These are phyloP conservation scores for Uronychia setigera DNA, from an alignment of 73 alveolate species.

Conservation along the genomic window DNA sequence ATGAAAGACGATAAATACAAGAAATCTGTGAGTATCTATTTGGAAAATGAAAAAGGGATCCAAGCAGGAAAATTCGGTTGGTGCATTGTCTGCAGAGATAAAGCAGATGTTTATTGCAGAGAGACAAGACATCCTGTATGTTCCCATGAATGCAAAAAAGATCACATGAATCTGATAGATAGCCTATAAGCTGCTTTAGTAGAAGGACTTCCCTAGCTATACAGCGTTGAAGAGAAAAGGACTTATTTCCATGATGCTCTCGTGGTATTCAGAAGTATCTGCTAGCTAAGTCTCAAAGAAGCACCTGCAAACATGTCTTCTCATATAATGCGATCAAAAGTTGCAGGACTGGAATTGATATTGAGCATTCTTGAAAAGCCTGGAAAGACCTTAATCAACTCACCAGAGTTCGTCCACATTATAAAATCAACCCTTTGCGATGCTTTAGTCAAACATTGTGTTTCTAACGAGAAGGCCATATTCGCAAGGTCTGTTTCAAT, in stretches of 20 bases:
- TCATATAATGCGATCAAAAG: constrained; percentile 73
- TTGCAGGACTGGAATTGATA: constrained; percentile 90
- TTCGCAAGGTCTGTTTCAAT: constrained; percentile 83
- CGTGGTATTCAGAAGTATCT: constrained; percentile 62
- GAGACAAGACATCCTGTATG: constrained; percentile 91
- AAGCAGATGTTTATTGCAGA: constrained; percentile 89
- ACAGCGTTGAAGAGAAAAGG: constrained; percentile 59
- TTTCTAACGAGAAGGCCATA: constrained; percentile 86
- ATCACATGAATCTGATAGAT: background rate
- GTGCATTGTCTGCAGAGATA: constrained; percentile 95
- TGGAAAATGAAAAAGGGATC: constrained; percentile 81
- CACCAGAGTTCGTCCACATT: constrained; percentile 81
- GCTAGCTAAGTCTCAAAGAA: constrained; percentile 67
- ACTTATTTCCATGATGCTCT: constrained; percentile 69
- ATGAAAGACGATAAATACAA: constrained; percentile 44
- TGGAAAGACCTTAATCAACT: constrained; percentile 75
- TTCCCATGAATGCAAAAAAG: constrained; percentile 84
- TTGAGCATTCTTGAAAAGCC: constrained; percentile 87
- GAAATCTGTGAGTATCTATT: constrained; percentile 62
- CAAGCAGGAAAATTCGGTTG: constrained; percentile 95
- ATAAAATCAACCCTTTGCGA: constrained; percentile 89
- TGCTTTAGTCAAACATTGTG: constrained; percentile 86
- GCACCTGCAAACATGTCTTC: constrained; percentile 55
- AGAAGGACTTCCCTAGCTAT: constrained; percentile 51
- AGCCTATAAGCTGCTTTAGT: constrained; percentile 5